These are phyloP conservation scores for Sporothrix luriei DNA, from an alignment of 2,329 filamentous ascomycete species.

Conservation along the genomic window DNA sequence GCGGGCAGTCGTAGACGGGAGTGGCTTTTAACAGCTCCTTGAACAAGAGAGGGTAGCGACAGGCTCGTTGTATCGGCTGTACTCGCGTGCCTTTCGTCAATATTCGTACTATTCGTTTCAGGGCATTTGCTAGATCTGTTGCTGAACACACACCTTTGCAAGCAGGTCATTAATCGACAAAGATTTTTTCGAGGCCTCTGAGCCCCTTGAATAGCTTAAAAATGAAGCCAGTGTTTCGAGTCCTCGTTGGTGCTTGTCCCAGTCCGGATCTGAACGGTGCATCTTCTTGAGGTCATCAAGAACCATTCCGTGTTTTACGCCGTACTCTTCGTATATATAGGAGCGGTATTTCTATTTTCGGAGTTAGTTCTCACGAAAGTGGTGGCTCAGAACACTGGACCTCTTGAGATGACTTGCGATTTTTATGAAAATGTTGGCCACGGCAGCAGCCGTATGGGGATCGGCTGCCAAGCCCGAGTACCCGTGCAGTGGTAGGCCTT, in stretches of 20 bases:
- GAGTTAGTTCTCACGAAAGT: neutral
- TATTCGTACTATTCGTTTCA: neutral
- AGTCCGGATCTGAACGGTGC: conserved; percentile 69
- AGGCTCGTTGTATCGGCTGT: conserved; percentile 88
- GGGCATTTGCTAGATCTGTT: too few species aligned
- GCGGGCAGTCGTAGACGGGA: conserved; percentile 80
- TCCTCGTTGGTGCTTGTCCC: conserved; percentile 80
- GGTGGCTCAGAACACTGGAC: neutral
- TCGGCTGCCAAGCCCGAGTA: conserved; percentile 50
- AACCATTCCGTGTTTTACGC: conserved; percentile 85
- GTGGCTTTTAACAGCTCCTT: conserved; percentile 80
- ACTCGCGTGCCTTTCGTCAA: neutral
- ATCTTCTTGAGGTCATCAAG: conserved; percentile 73
- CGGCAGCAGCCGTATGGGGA: conserved; percentile 29
- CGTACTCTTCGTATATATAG: conserved; percentile 88
- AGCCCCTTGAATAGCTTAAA: conserved; percentile 68
- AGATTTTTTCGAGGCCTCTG: conserved; percentile 69
- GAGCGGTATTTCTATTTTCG: conserved; percentile 71
- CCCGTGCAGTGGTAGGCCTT: conserved; percentile 59
- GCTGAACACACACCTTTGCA: conserved; percentile 68
- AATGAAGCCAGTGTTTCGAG: conserved; percentile 80
- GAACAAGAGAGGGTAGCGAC: conserved; percentile 87
- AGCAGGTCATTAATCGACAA: conserved; percentile 82
- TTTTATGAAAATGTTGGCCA: conserved; percentile 27
- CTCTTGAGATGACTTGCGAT: neutral